phyloP scores from a whole-genome alignment of 1,284 basidiomycete genomes.

The Anthracocystis setariae region DNA sequence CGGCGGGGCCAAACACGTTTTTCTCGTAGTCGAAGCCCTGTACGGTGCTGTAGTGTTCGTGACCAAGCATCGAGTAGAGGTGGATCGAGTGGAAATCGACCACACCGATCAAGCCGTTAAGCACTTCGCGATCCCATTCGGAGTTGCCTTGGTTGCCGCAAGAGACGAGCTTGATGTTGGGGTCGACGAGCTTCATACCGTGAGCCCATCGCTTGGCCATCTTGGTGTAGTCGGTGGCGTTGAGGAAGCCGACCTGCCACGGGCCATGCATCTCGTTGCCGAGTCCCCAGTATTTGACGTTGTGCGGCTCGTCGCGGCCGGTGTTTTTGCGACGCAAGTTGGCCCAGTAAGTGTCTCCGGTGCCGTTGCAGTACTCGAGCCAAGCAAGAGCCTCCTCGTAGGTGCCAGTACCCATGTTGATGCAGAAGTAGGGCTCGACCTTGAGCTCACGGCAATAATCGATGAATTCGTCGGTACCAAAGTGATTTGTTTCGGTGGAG shows the following conservation, averaged over 20 bases:
- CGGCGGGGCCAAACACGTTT: conserved; percentile 70
- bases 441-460: conserved; percentile 69
- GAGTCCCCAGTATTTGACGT: conserved; percentile 71
- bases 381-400: conserved; percentile 75
- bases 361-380: conserved; percentile 76
- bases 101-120: conserved; percentile 67
- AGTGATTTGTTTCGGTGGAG: conserved; percentile 75
- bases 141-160: conserved; percentile 74
- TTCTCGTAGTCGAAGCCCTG: conserved; percentile 71
- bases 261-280: conserved; percentile 73
- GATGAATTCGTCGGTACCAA: conserved; percentile 75
- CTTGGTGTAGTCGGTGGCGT: conserved; percentile 73
- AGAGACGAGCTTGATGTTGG: conserved; percentile 73
- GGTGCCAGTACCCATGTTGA: conserved; percentile 77
- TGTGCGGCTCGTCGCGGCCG: conserved; percentile 74
- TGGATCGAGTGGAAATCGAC: conserved; percentile 69
- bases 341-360: conserved; percentile 73
- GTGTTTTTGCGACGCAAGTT: conserved; percentile 74
- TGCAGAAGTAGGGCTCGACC: conserved; percentile 74
- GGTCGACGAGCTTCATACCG: conserved; percentile 74
- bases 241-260: conserved; percentile 77
- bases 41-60: conserved; percentile 47
- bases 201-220: conserved; percentile 76
- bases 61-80: conserved; percentile 55
- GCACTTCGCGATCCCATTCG: conserved; percentile 68